Evolutionary conservation across 306 rosid species (phyloP), one percentile per base, ranked within the genome.

Genomic region (Cyamopsis tetragonoloba): DNA sequence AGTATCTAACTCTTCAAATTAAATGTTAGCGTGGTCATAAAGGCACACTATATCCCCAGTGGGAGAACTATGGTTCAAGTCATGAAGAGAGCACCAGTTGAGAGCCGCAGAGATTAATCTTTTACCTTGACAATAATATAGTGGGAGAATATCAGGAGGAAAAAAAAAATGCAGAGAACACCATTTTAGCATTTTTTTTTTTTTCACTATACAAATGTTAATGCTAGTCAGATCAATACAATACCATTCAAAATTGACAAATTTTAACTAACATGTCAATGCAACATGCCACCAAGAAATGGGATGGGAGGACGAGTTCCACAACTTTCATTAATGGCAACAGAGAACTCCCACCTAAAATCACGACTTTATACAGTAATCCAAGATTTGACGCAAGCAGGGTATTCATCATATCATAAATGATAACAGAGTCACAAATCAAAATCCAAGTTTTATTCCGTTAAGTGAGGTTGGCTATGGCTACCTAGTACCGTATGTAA

Each of bases 261-360:
- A 6, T 20, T 56, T 20, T 23, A 65, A 38, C 39, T n/a, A 48
- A 41, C 4, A 49, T 28, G 35, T 41, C 15, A 28, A 68, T 55
- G 62, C 39, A 62, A 35, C 66, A 54, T 44, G 23, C 60, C 17
- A 43, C 57, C 23, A n/a, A 42, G 7, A 70, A 32, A 51, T 13
- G 22, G 24, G 65, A 47, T 31, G 22, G 31, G 24, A 19, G n/a
- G 70, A 49, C 39, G 62, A 28, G 15, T 7, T 53, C 4, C 24
- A 43, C 62, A 49, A 66, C 11, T 5, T 14, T 12, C 17, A 3
- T 23, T 48, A 47, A 46, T 28, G 31, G 34, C 12, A 15, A 61
- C 23, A 42, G 31, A 64, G 31, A 54, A 63, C 77, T 55, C 17
- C 35, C 19, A 68, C 41, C 59, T 23, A 28, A 73, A 59, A 59